Base-by-base conservation (phyloP, 78 protist species). In the Cavenderia fasciculata region DNA sequence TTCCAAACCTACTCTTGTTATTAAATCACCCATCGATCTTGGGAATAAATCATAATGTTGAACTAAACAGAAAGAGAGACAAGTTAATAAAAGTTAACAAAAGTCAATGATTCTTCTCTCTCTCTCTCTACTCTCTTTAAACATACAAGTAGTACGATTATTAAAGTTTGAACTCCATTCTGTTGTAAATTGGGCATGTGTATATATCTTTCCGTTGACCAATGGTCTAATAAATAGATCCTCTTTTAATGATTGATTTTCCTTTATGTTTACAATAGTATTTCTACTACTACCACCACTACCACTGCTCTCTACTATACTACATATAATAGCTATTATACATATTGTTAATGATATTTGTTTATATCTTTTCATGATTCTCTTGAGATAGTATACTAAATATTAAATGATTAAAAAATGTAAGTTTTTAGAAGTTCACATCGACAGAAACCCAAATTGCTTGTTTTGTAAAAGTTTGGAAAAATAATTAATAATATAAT, bases 31-130 rank as follows among this genome's bases (percentile, higher is more conserved):
- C 7, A 76, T 72, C 52, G 94, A 65, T 72, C 86, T 56, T 44
- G 94, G 84, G 23, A 87, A 87, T 70, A 87, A 62, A 56, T 75
- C 86, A 72, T 87, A 87, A 59, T 87, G 94, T 72, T 72, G 74
- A 59, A 87, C 94, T 86, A 19, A 19, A 19, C 6, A 11, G 6
- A 59, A 68, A 51, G 4, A 68, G 41, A 10, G 33, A 51, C 10
- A 4, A 63, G 11, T 21, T 41, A 41, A 44, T 63, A 12, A 52
- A 29, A 4, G 10, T 2, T 38, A 40, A 11, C 8, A 21, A 44
- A 44, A 21, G 7, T 40, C 12, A 40, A 40, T 31, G 21, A 38
- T 4, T 38, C 21, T 11, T 59, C 5, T 23, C 38, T 27, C 3
- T 59, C 25, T 59, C 40, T 27, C 23, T 59, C 41, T 16, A 25